A percentile compares a stretch with the other conserved stretches of the same genome.
phyloP scores from a whole-genome alignment of 164 flowering plant species.

The Sedum album region DNA sequence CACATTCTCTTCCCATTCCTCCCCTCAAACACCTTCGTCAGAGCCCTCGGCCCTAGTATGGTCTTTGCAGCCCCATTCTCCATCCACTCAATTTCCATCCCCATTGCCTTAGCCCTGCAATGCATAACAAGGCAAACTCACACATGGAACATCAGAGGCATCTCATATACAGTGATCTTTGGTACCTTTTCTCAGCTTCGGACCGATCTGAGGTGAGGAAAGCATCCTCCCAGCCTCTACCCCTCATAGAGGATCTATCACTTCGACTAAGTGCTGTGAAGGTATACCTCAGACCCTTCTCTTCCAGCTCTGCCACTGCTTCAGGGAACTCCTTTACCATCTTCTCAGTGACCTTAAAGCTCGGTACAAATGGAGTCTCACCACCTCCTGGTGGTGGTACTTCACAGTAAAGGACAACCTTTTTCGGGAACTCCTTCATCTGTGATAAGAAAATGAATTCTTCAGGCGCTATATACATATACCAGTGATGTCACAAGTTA shows the following conservation, averaged over 20 bases:
- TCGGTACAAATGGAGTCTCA: constrained; percentile 57
- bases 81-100: constrained; percentile 55
- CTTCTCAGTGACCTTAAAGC: constrained; percentile 40
- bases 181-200: constrained; percentile 46
- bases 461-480: neutral
- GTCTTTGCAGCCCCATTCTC: constrained; percentile 39
- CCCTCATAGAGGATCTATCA: constrained; percentile 47
- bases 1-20: constrained; percentile 48
- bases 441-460: constrained; percentile 10
- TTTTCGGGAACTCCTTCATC: constrained; percentile 43
- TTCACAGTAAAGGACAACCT: constrained; percentile 47
- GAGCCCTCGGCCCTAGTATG: constrained; percentile 29
- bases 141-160: neutral
- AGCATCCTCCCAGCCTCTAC: constrained; percentile 60
- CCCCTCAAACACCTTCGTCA: constrained; percentile 40
- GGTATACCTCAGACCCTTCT: constrained; percentile 39
- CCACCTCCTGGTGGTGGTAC: constrained; percentile 58
- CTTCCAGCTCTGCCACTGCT: constrained; percentile 44
- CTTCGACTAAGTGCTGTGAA: constrained; percentile 39
- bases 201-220: constrained; percentile 40
- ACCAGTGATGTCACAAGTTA: neutral
- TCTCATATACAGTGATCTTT: neutral
- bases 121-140: neutral
- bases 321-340: constrained; percentile 52
- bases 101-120: constrained; percentile 42